A percentile compares a stretch with the other conserved stretches of the same genome.
phyloP scores from a whole-genome alignment of 2,329 filamentous ascomycete species.

The Talaromyces amestolkiae region DNA sequence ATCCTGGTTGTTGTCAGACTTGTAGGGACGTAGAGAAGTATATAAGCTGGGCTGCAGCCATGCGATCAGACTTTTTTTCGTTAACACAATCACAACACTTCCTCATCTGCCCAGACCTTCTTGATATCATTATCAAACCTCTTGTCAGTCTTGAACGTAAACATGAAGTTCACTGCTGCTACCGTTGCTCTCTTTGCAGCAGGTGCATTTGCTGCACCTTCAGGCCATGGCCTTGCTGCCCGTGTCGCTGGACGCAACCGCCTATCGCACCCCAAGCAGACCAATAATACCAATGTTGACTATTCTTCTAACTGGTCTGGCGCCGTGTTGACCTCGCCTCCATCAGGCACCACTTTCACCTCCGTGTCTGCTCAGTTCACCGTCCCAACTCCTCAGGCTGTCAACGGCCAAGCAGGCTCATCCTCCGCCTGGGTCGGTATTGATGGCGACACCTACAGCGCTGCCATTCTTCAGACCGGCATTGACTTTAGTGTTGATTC shows the following conservation, averaged over 20 bases:
- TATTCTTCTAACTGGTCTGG: slow-evolving; percentile 62
- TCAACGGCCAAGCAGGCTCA: slow-evolving; percentile 43
- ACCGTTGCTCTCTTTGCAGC: slow-evolving; percentile 14
- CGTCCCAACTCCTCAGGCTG: slow-evolving; percentile 47
- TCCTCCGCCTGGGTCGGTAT: slow-evolving; percentile 61
- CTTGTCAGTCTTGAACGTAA: neutral
- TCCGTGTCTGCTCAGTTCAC: slow-evolving; percentile 47
- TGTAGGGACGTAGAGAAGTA: neutral
- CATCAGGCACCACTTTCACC: slow-evolving; percentile 50
- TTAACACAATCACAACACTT: neutral
- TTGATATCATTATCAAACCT: neutral
- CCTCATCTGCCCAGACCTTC: neutral
- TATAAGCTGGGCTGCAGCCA: slow-evolving; percentile 3
- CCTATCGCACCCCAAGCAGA: slow-evolving; percentile 13
- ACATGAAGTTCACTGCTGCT: slow-evolving; percentile 19
- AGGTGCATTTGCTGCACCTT: slow-evolving; percentile 13
- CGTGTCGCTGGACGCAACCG: slow-evolving; percentile 14
- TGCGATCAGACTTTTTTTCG: neutral
- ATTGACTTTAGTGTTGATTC: slow-evolving; percentile 54
- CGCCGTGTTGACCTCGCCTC: slow-evolving; percentile 49
- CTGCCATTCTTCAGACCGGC: slow-evolving; percentile 58
- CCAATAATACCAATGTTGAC: slow-evolving; percentile 35
- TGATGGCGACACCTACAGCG: slow-evolving; percentile 58
- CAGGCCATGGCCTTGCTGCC: slow-evolving; percentile 12
- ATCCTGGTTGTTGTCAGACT: neutral